Percentiles rank a stretch among this genome's conserved stretches.
phyloP scores from a whole-genome alignment of 2,329 filamentous ascomycete genomes.

The Meredithiella fracta region DNA sequence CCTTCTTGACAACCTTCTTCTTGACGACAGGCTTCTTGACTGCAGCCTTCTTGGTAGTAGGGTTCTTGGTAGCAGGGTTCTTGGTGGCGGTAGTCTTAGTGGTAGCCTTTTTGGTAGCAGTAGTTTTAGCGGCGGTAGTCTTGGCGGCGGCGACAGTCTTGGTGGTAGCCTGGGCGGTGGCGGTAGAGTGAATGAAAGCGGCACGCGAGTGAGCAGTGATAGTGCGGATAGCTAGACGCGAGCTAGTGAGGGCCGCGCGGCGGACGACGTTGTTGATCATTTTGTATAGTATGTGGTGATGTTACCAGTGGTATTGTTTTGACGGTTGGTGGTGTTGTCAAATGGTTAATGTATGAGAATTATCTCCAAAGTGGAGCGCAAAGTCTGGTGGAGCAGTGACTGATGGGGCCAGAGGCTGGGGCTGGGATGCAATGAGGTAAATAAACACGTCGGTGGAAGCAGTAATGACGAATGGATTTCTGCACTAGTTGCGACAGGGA shows the following conservation, averaged over 20 bases:
- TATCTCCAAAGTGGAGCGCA: no score
- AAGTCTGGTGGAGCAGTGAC: no score
- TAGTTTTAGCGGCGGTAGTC: slow-evolving; percentile 16
- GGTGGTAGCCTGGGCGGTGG: background rate
- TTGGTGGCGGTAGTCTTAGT: slow-evolving; percentile 16
- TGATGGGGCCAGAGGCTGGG: no score
- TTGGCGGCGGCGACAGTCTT: slow-evolving; percentile 6
- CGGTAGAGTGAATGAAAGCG: slow-evolving; percentile 4
- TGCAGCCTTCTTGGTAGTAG: slow-evolving; percentile 6
- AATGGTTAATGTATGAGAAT: no score
- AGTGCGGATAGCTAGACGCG: slow-evolving; percentile 12
- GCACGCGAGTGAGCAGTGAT: background rate
- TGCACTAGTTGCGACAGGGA: background rate
- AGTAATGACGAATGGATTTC: no score
- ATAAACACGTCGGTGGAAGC: no score
- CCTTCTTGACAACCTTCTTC: slow-evolving; percentile 16
- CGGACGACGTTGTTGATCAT: slow-evolving; percentile 11
- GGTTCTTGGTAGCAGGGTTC: slow-evolving; percentile 12
- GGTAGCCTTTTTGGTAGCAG: slow-evolving; percentile 17
- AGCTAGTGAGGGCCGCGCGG: slow-evolving; percentile 8
- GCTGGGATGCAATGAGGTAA: no score
- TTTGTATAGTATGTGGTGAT: background rate
- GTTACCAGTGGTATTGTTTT: no score
- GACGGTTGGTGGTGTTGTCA: no score
- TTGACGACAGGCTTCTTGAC: slow-evolving; percentile 7